Percentiles rank a stretch among this genome's conserved stretches.
These are phyloP conservation scores for Obba rivulosa DNA, from an alignment of 768 basidiomycete species.

Conservation along the genomic window DNA sequence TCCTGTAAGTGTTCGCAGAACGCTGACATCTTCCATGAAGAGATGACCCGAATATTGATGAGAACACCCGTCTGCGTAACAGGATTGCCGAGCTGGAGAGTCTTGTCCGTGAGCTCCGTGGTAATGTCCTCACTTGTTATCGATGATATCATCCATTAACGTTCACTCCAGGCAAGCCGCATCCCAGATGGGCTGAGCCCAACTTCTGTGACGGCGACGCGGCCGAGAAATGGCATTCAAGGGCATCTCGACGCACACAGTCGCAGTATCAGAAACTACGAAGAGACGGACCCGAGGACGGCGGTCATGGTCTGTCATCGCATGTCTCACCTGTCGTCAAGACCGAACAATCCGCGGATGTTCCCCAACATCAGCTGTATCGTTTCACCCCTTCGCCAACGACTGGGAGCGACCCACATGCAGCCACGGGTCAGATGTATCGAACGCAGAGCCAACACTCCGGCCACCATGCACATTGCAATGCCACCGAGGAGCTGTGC, in stretches of 20 bases:
- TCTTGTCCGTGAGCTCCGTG: conserved; percentile 82
- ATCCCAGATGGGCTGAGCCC: conserved; percentile 81
- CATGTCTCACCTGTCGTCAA: conserved; percentile 26
- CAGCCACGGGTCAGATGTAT: conserved; percentile 36
- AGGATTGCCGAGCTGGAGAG: conserved; percentile 92
- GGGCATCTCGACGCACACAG: conserved; percentile 59
- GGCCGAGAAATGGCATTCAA: conserved; percentile 82
- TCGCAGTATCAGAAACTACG: conserved; percentile 20
- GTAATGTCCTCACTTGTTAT: conserved; percentile 27
- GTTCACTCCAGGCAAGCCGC: conserved; percentile 61
- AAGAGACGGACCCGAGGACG: conserved; percentile 18
- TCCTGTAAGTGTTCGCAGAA: not conserved
- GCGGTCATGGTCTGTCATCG: conserved; percentile 8
- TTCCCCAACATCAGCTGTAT: conserved; percentile 43
- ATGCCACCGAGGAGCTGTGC: conserved; percentile 10
- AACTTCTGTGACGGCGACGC: conserved; percentile 77
- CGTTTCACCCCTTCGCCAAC: conserved; percentile 57
- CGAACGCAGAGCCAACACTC: conserved; percentile 14
- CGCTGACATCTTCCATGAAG: conserved; percentile 30
- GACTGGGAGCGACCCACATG: conserved; percentile 28
- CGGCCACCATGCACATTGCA: conserved; percentile 7
- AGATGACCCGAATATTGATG: conserved; percentile 85
- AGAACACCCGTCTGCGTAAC: conserved; percentile 78
- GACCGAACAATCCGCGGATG: conserved; percentile 53
- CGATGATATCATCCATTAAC: conserved; percentile 3